A percentile compares a stretch with the other conserved stretches of the same genome.
These are phyloP conservation scores for Rhodotorula taiwanensis DNA, from an alignment of 768 basidiomycete genomes.

Conservation along the genomic window DNA sequence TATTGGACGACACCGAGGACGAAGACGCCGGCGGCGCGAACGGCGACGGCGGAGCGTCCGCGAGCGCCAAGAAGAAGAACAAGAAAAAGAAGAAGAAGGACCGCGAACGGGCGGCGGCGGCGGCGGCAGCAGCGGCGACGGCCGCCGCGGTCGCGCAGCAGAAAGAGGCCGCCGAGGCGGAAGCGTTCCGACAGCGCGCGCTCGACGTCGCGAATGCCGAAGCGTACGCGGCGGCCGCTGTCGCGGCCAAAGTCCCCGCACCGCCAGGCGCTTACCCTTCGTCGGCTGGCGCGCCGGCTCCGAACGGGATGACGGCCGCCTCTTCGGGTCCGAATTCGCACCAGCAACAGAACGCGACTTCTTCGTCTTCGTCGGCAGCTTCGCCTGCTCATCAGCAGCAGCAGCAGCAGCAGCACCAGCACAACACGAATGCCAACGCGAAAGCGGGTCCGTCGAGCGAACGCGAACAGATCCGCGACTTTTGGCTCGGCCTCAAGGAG, in stretches of 20 bases:
- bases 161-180: not conserved
- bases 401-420: conserved; percentile 35
- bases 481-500: conserved; percentile 91
- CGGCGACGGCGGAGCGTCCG: not conserved
- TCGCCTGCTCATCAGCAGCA: no score
- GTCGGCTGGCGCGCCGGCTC: not conserved
- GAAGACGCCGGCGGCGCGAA: conserved; percentile 17
- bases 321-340: no score
- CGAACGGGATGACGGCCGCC: no score
- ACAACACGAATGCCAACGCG: conserved; percentile 30
- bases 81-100: conserved; percentile 51
- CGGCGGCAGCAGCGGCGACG: conserved; percentile 16
- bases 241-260: conserved; percentile 20
- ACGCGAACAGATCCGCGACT: conserved; percentile 93
- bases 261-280: no score
- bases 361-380: no score
- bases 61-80: conserved; percentile 51
- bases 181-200: not conserved
- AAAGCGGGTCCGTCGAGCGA: conserved; percentile 49
- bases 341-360: conserved; percentile 24
- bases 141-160: conserved; percentile 15
- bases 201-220: not conserved
- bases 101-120: conserved; percentile 16
- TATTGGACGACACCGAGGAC: conserved; percentile 29
- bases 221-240: conserved; percentile 2